Conservation (phyloP, 2,329 filamentous ascomycete species). For the Emericellopsis atlantica region DNA sequence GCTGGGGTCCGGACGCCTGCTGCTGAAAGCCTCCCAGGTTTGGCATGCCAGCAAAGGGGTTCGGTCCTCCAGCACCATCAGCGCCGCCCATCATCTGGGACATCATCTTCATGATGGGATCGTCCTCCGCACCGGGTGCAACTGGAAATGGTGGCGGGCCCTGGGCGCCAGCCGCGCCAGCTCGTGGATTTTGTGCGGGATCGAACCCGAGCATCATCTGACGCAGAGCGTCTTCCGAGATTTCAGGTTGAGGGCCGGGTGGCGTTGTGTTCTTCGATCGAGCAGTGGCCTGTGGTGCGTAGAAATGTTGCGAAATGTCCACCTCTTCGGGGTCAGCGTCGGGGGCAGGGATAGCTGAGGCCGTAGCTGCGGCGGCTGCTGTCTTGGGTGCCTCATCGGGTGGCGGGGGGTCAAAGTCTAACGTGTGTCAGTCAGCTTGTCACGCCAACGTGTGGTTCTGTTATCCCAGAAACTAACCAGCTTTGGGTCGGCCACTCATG, state of each 20-base stretch:
- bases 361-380: conserved; percentile 12
- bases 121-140: conserved; percentile 13
- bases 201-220: conserved; percentile 52
- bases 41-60: conserved; percentile 26
- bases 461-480: conserved; percentile 11
- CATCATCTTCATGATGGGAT: conserved; percentile 51
- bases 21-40: conserved; percentile 24
- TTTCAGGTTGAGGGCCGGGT: conserved; percentile 15
- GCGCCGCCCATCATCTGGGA: conserved; percentile 51
- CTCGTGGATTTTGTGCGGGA: conserved; percentile 12
- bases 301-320: conserved; percentile 67
- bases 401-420: conserved; percentile 1
- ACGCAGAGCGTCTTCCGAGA: conserved; percentile 48
- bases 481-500: conserved; percentile 33
- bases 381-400: conserved; percentile 8
- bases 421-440: neutral
- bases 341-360: conserved; percentile 13
- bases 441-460: conserved; percentile 5
- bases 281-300: conserved; percentile 33
- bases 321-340: conserved; percentile 60
- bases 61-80: conserved; percentile 14
- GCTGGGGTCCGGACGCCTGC: conserved; percentile 13
- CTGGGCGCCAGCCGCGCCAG: neutral
- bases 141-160: conserved; percentile 6
- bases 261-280: conserved; percentile 18